Base-by-base conservation (phyloP, 2,329 filamentous ascomycete species). In the Paramyrothecium roridum region DNA sequence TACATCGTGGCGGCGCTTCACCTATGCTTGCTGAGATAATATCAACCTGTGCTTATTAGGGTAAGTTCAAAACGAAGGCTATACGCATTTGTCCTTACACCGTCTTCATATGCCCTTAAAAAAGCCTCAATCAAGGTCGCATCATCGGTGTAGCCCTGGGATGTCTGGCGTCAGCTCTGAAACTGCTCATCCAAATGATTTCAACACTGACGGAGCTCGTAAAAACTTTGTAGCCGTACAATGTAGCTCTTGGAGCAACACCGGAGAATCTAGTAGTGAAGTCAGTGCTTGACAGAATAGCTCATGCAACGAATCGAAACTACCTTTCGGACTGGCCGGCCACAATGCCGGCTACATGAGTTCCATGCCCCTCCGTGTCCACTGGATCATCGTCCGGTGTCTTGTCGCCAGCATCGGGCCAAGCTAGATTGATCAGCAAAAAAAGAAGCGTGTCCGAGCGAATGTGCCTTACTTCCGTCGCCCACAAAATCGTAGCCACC, bases 11-110 rank as follows among this genome's bases (percentile, higher is more conserved):
- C 26, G 10, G 26, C 6, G 26, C 26, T 30, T 6, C 10, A 30
- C 17, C 46, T 20, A 72, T 66, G 46, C 64, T 67, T 16, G 64
- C 59, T 8, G 67, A 70, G 55, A 75, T 73, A 48, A 75, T 61
- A 52, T 74, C 72, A 17, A 69, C 69, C 46, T 48, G 13, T 45
- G 16, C 16, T n/a, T 20, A 13, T 17, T 45, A 17, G 26, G 16
- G 40, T 40, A 45, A 7, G 40, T 17, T 17, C 11, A 11, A 45
- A 17, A 6, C 6, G 40, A 17, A 13, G 7, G 40, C 17, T 4
- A 45, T 6, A 6, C 16, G 46, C n/a, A 48, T 6, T 48, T 23
- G 7, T 48, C 8, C 46, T 48, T 22, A 48, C 46, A 1, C 67
- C 70, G 22, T 71, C 66, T 4, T 67, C 60, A 51, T 68, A 71